Evolutionary conservation across 257 asterid species (phyloP), one percentile per base, ranked within the genome.

Genomic region (Salvia hispanica): DNA sequence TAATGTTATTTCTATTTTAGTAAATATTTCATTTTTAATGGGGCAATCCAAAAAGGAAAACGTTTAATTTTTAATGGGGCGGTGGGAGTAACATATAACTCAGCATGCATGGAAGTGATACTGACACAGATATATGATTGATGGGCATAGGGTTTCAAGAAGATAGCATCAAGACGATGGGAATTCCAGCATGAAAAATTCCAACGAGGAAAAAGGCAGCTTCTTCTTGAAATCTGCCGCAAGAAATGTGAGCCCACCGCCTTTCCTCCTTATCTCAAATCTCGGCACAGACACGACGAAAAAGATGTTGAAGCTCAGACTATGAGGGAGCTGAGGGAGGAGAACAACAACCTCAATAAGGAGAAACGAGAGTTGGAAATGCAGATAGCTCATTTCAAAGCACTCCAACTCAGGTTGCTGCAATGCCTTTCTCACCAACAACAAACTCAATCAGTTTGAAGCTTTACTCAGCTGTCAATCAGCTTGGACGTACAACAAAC

Each of bases 111-210:
- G 21, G 21, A 18, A 1, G 21, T 18, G 21, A 18, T 18, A 18
- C 21, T 18, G 21, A 18, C 1, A 1, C 21, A 18, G 21, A 36
- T 6, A 4, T 39, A 39, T 1, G 43, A 39, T 39, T 5, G 7
- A 46, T 25, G 40, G 5, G 28, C 3, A 44, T 31, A 81, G 86
- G 86, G 90, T 3, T 86, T 86, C 89, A 84, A 65, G 83, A 82
- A 86, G 74, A 72, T 76, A 14, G 73, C 84, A 8, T 44, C 88
- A 1, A 82, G 78, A 53, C 72, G 86, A 58, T 82, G 87, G 91
- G 88, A 84, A 69, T 84, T 82, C 47, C 91, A 72, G 78, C 95
- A 84, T n/a, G 85, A 75, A 40, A 87, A 84, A 57, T 84, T 84
- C 70, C 77, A 61, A 69, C 76, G 74, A 57, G 95, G 88, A 15